Conservation (phyloP, 2,329 filamentous ascomycete genomes). For the Penicillium vulpinum region DNA sequence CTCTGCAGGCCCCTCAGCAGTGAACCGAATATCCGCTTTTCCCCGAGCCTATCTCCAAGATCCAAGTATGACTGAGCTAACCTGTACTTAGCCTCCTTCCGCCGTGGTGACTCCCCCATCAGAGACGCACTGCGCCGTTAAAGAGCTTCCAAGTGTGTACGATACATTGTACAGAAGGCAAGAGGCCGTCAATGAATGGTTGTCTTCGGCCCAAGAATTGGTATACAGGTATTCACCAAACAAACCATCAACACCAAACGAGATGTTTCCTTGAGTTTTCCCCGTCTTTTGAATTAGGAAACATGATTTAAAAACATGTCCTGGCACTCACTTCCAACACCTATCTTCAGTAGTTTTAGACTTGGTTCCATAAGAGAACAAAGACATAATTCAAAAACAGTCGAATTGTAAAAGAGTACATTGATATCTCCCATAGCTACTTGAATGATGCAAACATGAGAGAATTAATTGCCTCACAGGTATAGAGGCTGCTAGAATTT, state of each 20-base stretch:
- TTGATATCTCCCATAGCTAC: background rate
- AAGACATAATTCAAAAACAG: background rate
- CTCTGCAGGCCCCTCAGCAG: background rate
- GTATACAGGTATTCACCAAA: slow-evolving; percentile 11
- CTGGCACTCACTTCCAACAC: background rate
- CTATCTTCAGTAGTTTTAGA: background rate
- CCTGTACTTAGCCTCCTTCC: slow-evolving; percentile 41
- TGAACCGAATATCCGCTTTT: slow-evolving; percentile 5
- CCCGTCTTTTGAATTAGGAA: background rate
- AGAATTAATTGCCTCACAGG: background rate
- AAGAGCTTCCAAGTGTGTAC: slow-evolving; percentile 32
- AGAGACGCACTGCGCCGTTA: slow-evolving; percentile 42
- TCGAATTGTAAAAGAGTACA: background rate
- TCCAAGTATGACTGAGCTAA: slow-evolving; percentile 14
- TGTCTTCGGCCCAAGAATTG: slow-evolving; percentile 12
- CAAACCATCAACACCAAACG: background rate
- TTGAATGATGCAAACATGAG: background rate
- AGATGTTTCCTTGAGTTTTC: slow-evolving; percentile 7
- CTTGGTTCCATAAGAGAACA: background rate
- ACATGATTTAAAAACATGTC: slow-evolving; percentile 7
- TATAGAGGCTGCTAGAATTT: background rate
- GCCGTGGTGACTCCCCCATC: slow-evolving; percentile 43
- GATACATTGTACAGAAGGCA: slow-evolving; percentile 40
- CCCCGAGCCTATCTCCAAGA: background rate
- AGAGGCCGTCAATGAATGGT: slow-evolving; percentile 14